Evolutionary conservation across 345 rosid species (phyloP), one percentile per base, ranked within the genome.

Genomic region (Physaria fendleri): DNA sequence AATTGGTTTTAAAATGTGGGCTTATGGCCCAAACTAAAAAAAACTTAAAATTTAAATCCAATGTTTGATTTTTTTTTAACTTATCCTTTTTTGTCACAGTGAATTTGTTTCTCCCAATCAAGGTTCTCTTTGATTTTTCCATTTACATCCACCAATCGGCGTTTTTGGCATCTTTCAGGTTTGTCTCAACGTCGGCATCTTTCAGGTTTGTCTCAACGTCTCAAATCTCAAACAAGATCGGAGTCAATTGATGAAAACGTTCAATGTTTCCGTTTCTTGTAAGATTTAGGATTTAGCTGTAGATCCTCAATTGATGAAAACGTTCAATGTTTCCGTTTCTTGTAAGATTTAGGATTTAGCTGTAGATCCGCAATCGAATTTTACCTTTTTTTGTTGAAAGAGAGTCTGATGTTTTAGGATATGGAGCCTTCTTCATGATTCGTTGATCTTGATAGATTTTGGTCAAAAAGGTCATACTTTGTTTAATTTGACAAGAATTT

Each of bases 141-240:
- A 56, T 48, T 25, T 65, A 35, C 63, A 45, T n/a, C 46, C 6
- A 40, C 48, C 55, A 55, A 12, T 48, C 6, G 15, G 44, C 32
- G 27, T 5, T 46, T 66, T 4, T n/a, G 21, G 59, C 59, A 48
- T 23, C 44, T 32, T 39, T 40, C 72, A 67, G 66, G 72, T 67
- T 59, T 33, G 66, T 59, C 15, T 47, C 20, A n/a, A n/a, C n/a
- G n/a, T n/a, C n/a, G n/a, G n/a, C n/a, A n/a, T n/a, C n/a, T n/a
- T n/a, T n/a, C n/a, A n/a, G n/a, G 71, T 66, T 56, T 38, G 64
- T 56, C n/a, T 47, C 20, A n/a, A n/a, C n/a, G n/a, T n/a, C n/a
- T 32, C 37, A 32, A 22, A 59, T 67, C 53, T 42, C 66, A 29
- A 58, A 23, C 0, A 13, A 41, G 16, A 59, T 67, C 30, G 21